A percentile compares a stretch with the other conserved stretches of the same genome.
These are phyloP conservation scores for Groenewaldozyma auringiensis DNA, from an alignment of 1,139 yeast genomes.

Conservation along the genomic window DNA sequence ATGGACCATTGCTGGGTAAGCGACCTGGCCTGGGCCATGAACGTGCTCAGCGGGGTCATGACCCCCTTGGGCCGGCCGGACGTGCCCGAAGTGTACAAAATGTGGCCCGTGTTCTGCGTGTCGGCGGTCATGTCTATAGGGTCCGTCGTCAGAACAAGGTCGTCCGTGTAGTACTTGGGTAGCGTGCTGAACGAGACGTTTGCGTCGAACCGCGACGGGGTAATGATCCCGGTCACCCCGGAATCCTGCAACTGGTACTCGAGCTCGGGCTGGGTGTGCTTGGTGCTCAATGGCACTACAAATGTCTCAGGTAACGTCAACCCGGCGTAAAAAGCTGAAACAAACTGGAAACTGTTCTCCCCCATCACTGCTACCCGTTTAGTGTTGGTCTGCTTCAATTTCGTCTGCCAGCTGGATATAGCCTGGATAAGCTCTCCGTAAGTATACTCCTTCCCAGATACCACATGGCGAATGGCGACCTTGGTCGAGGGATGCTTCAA, in stretches of 20 bases:
- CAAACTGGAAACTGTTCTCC: slow-evolving; percentile 31
- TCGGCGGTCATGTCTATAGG: slow-evolving; percentile 3
- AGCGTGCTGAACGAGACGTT: slow-evolving; percentile 16
- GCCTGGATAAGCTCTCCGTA: slow-evolving; percentile 27
- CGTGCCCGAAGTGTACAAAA: slow-evolving; percentile 34
- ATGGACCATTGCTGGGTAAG: slow-evolving; percentile 31
- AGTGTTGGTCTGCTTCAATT: slow-evolving; percentile 13
- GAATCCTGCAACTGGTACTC: slow-evolving; percentile 29
- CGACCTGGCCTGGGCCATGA: slow-evolving; percentile 30
- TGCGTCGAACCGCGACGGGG: slow-evolving; percentile 26
- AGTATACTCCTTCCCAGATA: slow-evolving; percentile 28
- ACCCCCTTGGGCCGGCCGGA: slow-evolving; percentile 35
- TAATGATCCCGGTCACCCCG: slow-evolving; percentile 24
- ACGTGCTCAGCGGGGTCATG: slow-evolving; percentile 30
- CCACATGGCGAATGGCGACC: slow-evolving; percentile 28
- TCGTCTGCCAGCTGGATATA: slow-evolving; percentile 25
- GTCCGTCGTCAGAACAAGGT: background rate
- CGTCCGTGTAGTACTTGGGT: background rate
- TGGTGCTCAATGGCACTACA: slow-evolving; percentile 32
- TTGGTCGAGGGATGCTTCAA: slow-evolving; percentile 21
- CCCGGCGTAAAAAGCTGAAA: slow-evolving; percentile 27
- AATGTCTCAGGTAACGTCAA: slow-evolving; percentile 26
- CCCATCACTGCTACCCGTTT: slow-evolving; percentile 32
- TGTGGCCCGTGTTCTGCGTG: slow-evolving; percentile 22
- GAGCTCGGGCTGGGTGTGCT: slow-evolving; percentile 30